These are phyloP conservation scores for Colletotrichum neosansevieriae DNA, from an alignment of 2,329 filamentous ascomycete species.

Conservation along the genomic window DNA sequence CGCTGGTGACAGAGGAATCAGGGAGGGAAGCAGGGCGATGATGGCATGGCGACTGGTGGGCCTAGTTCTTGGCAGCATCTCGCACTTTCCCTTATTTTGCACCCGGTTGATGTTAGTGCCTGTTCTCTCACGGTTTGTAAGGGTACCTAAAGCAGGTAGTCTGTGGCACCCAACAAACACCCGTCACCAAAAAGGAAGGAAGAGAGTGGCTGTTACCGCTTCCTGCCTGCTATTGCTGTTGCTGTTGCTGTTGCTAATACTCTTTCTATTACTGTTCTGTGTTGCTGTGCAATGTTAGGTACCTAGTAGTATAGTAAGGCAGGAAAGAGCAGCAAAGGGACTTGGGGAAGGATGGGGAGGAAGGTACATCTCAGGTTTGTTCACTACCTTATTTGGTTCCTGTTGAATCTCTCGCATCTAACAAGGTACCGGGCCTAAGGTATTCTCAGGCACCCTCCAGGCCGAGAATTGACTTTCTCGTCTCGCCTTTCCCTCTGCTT, in stretches of 20 bases:
- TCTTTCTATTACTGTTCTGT: too few species aligned
- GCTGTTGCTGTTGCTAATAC: too few species aligned
- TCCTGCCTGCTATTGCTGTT: too few species aligned
- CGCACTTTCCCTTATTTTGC: neutral
- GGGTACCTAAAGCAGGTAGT: neutral
- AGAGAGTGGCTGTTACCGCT: neutral
- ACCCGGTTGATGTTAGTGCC: constrained; percentile 14
- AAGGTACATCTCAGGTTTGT: too few species aligned
- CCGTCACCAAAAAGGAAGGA: constrained; percentile 2
- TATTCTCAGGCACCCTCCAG: too few species aligned
- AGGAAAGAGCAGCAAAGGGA: too few species aligned
- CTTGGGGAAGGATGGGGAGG: too few species aligned
- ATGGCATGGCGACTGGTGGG: constrained; percentile 17
- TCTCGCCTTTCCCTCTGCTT: constrained; percentile 4
- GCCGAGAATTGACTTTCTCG: neutral
- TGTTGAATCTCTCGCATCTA: too few species aligned
- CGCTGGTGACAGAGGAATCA: neutral
- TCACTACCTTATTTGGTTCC: too few species aligned
- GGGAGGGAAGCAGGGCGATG: constrained; percentile 3
- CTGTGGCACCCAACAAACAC: constrained; percentile 10
- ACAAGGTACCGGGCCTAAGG: too few species aligned
- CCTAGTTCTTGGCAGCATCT: constrained; percentile 16
- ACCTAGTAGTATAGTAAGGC: too few species aligned
- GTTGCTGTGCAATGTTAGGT: too few species aligned
- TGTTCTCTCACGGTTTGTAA: neutral